Evolutionary conservation across 2,329 filamentous ascomycete species (phyloP).

Genomic region (Microcera coccophila): DNA sequence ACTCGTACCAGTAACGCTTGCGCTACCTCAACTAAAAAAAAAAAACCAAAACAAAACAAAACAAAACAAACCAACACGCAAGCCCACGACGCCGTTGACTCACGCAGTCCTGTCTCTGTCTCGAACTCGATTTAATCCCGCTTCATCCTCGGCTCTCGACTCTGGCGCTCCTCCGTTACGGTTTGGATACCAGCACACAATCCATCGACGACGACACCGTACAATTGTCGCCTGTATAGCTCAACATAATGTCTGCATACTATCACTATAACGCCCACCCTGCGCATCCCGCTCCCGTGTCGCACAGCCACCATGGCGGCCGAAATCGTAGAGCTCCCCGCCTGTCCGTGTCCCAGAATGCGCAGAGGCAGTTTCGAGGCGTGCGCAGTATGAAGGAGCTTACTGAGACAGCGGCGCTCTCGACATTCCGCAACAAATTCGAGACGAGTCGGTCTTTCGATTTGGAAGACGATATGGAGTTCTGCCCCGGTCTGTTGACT

Average conservation of each 20-base stretch:
- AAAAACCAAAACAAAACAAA: too few relatives aligned
- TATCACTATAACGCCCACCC: slow-evolving; percentile 60
- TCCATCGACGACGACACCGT: not conserved
- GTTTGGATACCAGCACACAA: not conserved
- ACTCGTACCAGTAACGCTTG: slow-evolving; percentile 1
- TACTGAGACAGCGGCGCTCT: slow-evolving; percentile 70
- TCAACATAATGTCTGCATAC: slow-evolving; percentile 57
- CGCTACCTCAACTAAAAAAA: not conserved
- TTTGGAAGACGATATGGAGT: slow-evolving; percentile 91
- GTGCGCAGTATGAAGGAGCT: slow-evolving; percentile 84
- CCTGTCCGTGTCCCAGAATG: slow-evolving; percentile 74
- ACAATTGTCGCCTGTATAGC: not conserved
- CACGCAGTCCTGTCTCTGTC: slow-evolving; percentile 18
- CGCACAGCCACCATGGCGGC: slow-evolving; percentile 77
- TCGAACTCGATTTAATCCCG: slow-evolving; percentile 27
- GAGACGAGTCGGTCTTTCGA: slow-evolving; percentile 93
- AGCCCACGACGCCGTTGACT: too few relatives aligned
- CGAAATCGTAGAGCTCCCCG: slow-evolving; percentile 82
- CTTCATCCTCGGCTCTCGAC: slow-evolving; percentile 19
- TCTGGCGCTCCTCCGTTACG: slow-evolving; percentile 6
- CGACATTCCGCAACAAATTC: slow-evolving; percentile 79
- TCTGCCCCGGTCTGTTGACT: slow-evolving; percentile 87
- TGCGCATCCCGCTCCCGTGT: slow-evolving; percentile 54
- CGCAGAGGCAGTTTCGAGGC: slow-evolving; percentile 81
- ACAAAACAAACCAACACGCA: too few relatives aligned